Base-by-base conservation (phyloP, 495 filamentous ascomycete genomes). In the Neurospora sp. region DNA sequence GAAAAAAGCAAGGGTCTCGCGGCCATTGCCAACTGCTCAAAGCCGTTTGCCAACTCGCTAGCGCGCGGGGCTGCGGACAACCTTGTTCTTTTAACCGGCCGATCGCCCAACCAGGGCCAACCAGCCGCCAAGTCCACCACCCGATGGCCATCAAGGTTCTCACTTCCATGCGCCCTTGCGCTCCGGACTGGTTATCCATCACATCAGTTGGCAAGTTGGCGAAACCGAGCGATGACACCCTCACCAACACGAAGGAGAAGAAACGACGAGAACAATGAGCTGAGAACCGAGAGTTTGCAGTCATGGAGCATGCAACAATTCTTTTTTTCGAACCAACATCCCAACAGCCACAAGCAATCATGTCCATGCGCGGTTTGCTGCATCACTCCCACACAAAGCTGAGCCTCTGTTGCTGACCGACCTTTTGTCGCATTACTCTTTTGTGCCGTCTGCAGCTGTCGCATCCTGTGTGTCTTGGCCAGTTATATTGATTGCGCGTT, bases 241-340 rank as follows among this genome's bases (percentile, higher is more conserved):
- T 42, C 70, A 27, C 70, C 72, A 72, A 79, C 79, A 54, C 79
- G 76, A 39, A 77, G 73, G 35, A 66, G 14, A 60, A 27, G 20
- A 54, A 60, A 60, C 20, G 20, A 66, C 6, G 54, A 35, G 49
- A 62, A 62, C 20, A 60, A 62, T 54, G 49, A 62, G 10, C 23
- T 31, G 12, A 60, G 23, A 5, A 27, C 23, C 23, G 49, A 60
- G 23, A 62, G 12, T 31, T 16, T 27, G 23, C 23, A 62, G 20
- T 16, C 23, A 9, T 4, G 46, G 20, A 54, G 4, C 20, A 54
- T 54, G 20, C 46, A 54, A 23, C 3, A 54, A 2, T 31, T 62
- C 23, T 62, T 62, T 62, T 31, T 62, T 31, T 27, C 8, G 23
- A 31, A 62, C 23, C 49, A 31, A 62, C 49, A 62, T 31, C 2